phyloP scores from a whole-genome alignment of 176 grass and related monocot species.

The Lolium perenne region DNA sequence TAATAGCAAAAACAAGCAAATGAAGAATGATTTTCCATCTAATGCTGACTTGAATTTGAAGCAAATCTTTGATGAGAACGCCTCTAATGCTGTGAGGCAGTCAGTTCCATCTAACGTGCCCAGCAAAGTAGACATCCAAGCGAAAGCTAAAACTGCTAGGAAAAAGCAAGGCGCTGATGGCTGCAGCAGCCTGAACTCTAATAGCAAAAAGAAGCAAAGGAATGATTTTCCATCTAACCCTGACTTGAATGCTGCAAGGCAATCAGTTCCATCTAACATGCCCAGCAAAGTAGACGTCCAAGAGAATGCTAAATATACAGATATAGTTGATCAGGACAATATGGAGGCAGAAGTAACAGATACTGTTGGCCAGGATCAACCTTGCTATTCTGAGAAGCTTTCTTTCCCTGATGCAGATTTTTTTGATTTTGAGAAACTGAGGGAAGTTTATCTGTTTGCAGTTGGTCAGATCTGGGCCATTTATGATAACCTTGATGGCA shows the following conservation, averaged over 20 bases:
- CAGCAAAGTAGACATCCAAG: slow-evolving; percentile 42
- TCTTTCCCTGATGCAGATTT: slow-evolving; percentile 83
- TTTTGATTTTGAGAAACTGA: slow-evolving; percentile 82
- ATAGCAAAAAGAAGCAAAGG: too few relatives aligned
- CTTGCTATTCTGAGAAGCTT: slow-evolving; percentile 38
- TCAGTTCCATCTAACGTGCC: slow-evolving; percentile 35
- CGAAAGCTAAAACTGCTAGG: slow-evolving; percentile 22
- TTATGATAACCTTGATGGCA: slow-evolving; percentile 85
- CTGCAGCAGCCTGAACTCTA: too few relatives aligned
- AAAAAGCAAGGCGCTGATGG: too few relatives aligned
- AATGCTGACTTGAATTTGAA: slow-evolving; percentile 31
- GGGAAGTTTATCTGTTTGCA: slow-evolving; percentile 59
- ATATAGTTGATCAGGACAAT: slow-evolving; percentile 36
- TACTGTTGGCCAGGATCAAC: slow-evolving; percentile 32
- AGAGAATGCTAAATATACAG: slow-evolving; percentile 40
- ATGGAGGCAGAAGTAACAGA: slow-evolving; percentile 38
- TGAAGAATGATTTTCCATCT: slow-evolving; percentile 39
- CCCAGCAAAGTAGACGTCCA: slow-evolving; percentile 42
- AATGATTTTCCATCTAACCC: slow-evolving; percentile 41
- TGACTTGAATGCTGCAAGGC: slow-evolving; percentile 29
- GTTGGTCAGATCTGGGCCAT: slow-evolving; percentile 87
- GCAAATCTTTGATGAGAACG: slow-evolving; percentile 33
- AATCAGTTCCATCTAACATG: slow-evolving; percentile 36
- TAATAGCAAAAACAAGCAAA: slow-evolving; percentile 44
- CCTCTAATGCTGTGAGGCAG: slow-evolving; percentile 25